Base-by-base conservation (phyloP, 805 yeast species). In the Saturnispora quitensis region DNA sequence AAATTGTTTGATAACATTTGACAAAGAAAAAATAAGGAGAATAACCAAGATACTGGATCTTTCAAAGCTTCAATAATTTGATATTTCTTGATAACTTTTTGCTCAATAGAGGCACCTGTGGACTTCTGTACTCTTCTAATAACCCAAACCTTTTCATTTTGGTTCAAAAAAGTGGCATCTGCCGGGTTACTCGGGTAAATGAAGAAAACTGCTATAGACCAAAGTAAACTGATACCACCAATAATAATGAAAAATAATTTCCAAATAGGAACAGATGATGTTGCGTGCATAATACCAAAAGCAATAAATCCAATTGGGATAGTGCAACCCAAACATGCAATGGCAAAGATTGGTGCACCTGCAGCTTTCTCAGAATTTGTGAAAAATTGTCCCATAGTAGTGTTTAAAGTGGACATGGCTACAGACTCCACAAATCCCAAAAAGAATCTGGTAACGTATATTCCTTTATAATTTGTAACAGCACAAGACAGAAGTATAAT, bases 161-260 rank as follows among this genome's bases (percentile, higher is more conserved):
- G 61, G 4, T 73, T 54, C 46, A 81, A 67, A 56, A 76, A 76
- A 52, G 63, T 68, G 5, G 80, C 80, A 54, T 68, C 71, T 0
- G 81, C 62, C 15, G 86, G 86, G 60, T 80, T 77, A 53, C 74
- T 71, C 40, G 86, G 87, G 58, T 78, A 81, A 20, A 70, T 48
- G 53, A 70, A 69, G 48, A 63, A 60, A 3, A 73, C 61, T 4
- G 68, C 45, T 2, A 69, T 43, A 2, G 73, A 61, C 36, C 72
- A 53, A 20, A 74, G 25, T 22, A 80, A 66, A 0, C 86, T 77
- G 40, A 77, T 61, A 13, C 79, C 75, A 47, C 86, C 88, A 50
- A 77, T 71, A 47, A 80, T 74, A 34, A 81, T 73, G 64, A 73
- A 75, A 51, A 80, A 73, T 17, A 81, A 60, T 57, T 76, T 75